phyloP scores from a whole-genome alignment of 805 yeast species.

The Cyberlindnera euphorbiae region DNA sequence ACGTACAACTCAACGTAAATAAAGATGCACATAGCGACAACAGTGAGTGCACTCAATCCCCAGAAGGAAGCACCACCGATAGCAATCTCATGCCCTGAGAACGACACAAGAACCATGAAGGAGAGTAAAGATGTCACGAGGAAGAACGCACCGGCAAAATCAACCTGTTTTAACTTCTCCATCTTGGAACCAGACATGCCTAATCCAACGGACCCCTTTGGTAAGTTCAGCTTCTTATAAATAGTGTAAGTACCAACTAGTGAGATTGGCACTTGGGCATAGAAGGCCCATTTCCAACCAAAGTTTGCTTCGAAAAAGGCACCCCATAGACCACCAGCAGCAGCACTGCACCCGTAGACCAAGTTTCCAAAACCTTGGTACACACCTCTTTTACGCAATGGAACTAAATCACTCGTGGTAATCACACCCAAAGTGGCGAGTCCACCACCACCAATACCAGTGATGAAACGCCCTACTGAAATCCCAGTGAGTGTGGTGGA shows the following conservation, averaged over 20 bases:
- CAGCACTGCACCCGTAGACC: slow-evolving; percentile 70
- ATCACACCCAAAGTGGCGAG: slow-evolving; percentile 66
- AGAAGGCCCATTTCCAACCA: slow-evolving; percentile 68
- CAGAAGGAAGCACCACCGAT: slow-evolving; percentile 42
- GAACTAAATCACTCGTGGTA: slow-evolving; percentile 69
- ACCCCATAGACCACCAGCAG: slow-evolving; percentile 59
- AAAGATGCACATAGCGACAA: slow-evolving; percentile 34
- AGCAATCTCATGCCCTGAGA: slow-evolving; percentile 54
- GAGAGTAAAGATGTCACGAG: slow-evolving; percentile 54
- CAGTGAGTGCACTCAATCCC: slow-evolving; percentile 30
- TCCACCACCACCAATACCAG: slow-evolving; percentile 91
- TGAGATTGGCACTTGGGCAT: slow-evolving; percentile 49
- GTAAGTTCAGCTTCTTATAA: slow-evolving; percentile 33
- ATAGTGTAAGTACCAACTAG: slow-evolving; percentile 36
- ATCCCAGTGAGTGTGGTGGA: slow-evolving; percentile 24
- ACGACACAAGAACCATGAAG: slow-evolving; percentile 61
- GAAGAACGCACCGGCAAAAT: slow-evolving; percentile 57
- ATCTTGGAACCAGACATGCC: slow-evolving; percentile 41
- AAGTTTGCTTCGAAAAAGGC: slow-evolving; percentile 47
- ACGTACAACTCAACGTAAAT: slow-evolving; percentile 38
- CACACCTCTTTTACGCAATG: slow-evolving; percentile 69
- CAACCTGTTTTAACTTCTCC: slow-evolving; percentile 52
- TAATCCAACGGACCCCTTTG: slow-evolving; percentile 48
- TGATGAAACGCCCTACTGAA: slow-evolving; percentile 55
- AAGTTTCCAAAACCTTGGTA: slow-evolving; percentile 79